Evolutionary conservation across 371 early-diverging fungal genomes (phyloP).

Genomic region (Apophysomyces ossiformis): DNA sequence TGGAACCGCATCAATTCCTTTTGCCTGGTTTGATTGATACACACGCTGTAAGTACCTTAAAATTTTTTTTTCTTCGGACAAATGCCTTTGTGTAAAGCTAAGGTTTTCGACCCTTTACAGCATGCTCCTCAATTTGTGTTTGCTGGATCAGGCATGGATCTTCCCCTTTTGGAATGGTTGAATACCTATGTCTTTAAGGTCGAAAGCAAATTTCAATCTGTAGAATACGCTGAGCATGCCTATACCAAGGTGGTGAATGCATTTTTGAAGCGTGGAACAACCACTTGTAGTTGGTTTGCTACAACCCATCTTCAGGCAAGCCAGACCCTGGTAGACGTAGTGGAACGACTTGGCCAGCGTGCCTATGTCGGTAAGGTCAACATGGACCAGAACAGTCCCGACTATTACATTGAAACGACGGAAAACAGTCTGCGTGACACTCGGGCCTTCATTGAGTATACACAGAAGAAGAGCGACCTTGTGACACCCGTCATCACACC

Average conservation of each 20-base stretch:
- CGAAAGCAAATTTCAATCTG: constrained; percentile 72
- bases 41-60: constrained; percentile 66
- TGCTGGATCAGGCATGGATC: constrained; percentile 86
- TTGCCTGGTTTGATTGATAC: constrained; percentile 92
- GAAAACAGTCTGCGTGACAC: constrained; percentile 71
- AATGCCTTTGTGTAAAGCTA: not conserved
- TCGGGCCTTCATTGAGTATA: constrained; percentile 67
- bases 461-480: constrained; percentile 36
- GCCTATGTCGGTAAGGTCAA: constrained; percentile 93
- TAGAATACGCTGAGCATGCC: constrained; percentile 62
- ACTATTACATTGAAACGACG: constrained; percentile 73
- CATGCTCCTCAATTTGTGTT: constrained; percentile 96
- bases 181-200: constrained; percentile 85
- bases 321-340: constrained; percentile 70
- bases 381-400: constrained; percentile 91
- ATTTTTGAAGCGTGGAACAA: constrained; percentile 80
- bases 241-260: constrained; percentile 71
- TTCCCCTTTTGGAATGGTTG: constrained; percentile 91
- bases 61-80: not conserved
- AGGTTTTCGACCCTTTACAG: constrained; percentile 21
- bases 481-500: constrained; percentile 88
- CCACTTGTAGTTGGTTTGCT: constrained; percentile 90
- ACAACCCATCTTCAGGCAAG: constrained; percentile 84
- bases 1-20: constrained; percentile 69
- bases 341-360: constrained; percentile 80